Percentiles rank a stretch among this genome's conserved stretches.
These are phyloP conservation scores for Colletotrichum chrysophilum DNA, from an alignment of 2,329 filamentous ascomycete species.

Conservation along the genomic window DNA sequence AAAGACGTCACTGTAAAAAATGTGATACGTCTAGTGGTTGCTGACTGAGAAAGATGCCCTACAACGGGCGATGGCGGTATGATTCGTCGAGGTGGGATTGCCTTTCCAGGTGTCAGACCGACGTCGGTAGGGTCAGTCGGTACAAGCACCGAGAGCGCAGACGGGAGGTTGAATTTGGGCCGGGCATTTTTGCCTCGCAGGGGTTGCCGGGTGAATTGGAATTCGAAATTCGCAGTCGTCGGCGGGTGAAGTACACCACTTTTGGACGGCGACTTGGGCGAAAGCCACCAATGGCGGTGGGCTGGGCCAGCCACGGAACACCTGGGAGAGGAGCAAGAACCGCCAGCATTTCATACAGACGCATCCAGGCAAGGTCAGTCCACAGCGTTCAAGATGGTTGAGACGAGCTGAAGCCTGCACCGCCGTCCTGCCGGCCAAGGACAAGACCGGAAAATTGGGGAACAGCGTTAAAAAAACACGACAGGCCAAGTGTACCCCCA, in stretches of 20 bases:
- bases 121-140: slow-evolving; percentile 2
- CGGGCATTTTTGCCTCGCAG: slow-evolving; percentile 5
- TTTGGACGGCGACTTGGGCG: neutral
- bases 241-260: neutral
- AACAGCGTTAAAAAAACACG: neutral
- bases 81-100: slow-evolving; percentile 7
- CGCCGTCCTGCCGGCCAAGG: neutral
- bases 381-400: slow-evolving; percentile 12
- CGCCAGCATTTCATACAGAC: neutral
- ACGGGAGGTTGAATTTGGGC: neutral
- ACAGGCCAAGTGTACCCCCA: slow-evolving; percentile 2
- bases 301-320: neutral
- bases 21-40: slow-evolving; percentile 4
- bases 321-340: neutral
- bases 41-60: slow-evolving; percentile 11
- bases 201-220: slow-evolving; percentile 14
- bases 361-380: slow-evolving; percentile 9
- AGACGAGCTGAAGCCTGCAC: slow-evolving; percentile 6
- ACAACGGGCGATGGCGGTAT: neutral
- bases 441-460: slow-evolving; percentile 12
- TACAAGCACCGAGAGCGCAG: neutral
- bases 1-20: slow-evolving; percentile 5
- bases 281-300: slow-evolving; percentile 17
- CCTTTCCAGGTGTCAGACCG: neutral
- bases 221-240: neutral